phyloP scores from a whole-genome alignment of 108 stramenopile genomes.

The Bacterosira constricta region DNA sequence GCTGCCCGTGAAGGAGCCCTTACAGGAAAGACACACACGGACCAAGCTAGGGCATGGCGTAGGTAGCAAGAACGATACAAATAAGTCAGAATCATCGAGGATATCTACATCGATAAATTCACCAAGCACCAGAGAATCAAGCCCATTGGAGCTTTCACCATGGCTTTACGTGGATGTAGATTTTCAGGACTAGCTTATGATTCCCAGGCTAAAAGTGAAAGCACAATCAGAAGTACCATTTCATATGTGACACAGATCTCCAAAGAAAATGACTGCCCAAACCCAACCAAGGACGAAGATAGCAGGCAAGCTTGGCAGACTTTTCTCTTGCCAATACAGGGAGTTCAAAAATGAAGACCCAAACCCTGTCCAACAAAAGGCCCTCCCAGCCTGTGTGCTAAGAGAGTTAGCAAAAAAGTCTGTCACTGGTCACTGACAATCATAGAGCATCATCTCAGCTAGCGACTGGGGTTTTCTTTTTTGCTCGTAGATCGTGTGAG shows the following conservation, averaged over 20 bases:
- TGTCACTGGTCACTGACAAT: too few species aligned
- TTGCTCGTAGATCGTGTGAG: background rate
- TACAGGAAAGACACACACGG: background rate
- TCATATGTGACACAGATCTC: constrained; percentile 7
- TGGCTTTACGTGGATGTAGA: background rate
- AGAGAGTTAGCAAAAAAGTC: too few species aligned
- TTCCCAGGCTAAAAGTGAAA: background rate
- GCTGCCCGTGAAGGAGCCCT: background rate
- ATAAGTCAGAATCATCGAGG: constrained; percentile 4
- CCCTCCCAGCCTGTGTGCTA: constrained; percentile 5
- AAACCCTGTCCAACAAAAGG: constrained; percentile 13
- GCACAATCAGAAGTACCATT: constrained; percentile 4
- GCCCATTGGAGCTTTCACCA: background rate
- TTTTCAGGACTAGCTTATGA: background rate
- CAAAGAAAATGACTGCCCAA: background rate
- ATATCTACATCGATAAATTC: constrained; percentile 5
- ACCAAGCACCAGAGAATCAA: background rate
- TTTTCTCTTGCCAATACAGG: constrained; percentile 9
- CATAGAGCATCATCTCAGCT: too few species aligned
- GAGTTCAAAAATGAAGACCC: constrained; percentile 22
- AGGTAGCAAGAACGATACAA: background rate
- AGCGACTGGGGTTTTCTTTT: background rate
- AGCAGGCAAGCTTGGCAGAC: too few species aligned
- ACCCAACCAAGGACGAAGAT: background rate
- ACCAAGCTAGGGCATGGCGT: constrained; percentile 1